These are phyloP conservation scores for Emergomyces africanus DNA, from an alignment of 2,329 filamentous ascomycete species.

Conservation along the genomic window DNA sequence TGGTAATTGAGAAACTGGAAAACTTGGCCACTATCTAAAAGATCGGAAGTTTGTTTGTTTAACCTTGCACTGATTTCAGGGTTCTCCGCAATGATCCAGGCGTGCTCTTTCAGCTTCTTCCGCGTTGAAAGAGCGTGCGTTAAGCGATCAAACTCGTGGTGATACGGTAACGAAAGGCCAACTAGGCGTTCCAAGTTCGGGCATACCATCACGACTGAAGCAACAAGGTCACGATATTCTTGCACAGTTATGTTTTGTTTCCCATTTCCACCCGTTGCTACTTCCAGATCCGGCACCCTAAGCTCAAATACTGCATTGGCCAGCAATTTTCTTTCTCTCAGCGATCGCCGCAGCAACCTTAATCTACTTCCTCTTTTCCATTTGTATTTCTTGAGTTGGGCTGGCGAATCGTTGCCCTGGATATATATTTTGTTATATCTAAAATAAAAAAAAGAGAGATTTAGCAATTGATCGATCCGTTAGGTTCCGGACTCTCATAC, in stretches of 20 bases:
- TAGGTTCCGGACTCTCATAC: slow-evolving; percentile 27
- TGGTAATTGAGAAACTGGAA: slow-evolving; percentile 43
- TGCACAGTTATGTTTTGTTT: slow-evolving; percentile 31
- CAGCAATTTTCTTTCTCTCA: slow-evolving; percentile 38
- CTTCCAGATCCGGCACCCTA: slow-evolving; percentile 38
- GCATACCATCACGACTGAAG: slow-evolving; percentile 46
- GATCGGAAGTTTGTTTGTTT: slow-evolving; percentile 18
- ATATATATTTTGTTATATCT: slow-evolving; percentile 41
- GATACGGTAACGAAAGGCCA: slow-evolving; percentile 41
- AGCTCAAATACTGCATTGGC: slow-evolving; percentile 42
- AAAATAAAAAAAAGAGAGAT: no score
- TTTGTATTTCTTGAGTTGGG: slow-evolving; percentile 36
- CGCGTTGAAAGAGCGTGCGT: slow-evolving; percentile 44
- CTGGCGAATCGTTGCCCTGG: slow-evolving; percentile 34
- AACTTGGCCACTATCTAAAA: slow-evolving; percentile 36
- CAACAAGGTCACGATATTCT: slow-evolving; percentile 39
- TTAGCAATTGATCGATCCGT: slow-evolving; percentile 8
- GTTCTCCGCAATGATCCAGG: slow-evolving; percentile 42
- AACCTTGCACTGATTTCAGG: slow-evolving; percentile 27
- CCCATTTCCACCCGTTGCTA: slow-evolving; percentile 25
- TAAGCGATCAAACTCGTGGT: slow-evolving; percentile 41
- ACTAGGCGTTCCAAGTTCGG: slow-evolving; percentile 43
- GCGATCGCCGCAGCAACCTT: slow-evolving; percentile 41
- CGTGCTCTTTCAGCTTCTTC: slow-evolving; percentile 40
- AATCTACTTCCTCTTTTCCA: slow-evolving; percentile 39